Percentiles rank a stretch among this genome's conserved stretches.
These are phyloP conservation scores for Parascedosporium putredinis DNA, from an alignment of 2,329 filamentous ascomycete species.

Conservation along the genomic window DNA sequence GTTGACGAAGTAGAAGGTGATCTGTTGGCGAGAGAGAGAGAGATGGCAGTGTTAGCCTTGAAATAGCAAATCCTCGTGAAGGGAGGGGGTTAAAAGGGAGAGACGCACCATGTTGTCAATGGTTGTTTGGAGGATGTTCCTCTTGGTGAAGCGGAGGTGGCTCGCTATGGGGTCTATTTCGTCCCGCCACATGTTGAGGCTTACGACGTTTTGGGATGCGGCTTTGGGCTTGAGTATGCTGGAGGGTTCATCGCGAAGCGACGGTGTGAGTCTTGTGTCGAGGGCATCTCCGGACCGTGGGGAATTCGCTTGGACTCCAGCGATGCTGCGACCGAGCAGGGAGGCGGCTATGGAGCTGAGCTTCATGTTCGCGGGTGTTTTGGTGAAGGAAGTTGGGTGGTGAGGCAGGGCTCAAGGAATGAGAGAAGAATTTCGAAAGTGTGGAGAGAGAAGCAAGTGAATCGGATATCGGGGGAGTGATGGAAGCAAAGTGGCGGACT, in stretches of 20 bases:
- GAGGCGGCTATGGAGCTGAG: constrained; percentile 17
- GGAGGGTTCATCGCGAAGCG: background rate
- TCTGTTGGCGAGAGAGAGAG: constrained; percentile 25
- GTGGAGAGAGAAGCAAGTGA: background rate
- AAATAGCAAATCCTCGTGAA: constrained; percentile 1
- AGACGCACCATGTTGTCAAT: constrained; percentile 46
- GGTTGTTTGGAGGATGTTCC: constrained; percentile 26
- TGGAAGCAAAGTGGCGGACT: no score
- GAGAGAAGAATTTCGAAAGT: no score
- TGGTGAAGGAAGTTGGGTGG: background rate
- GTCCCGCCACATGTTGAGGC: constrained; percentile 29
- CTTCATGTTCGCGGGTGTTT: constrained; percentile 25
- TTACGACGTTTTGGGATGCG: constrained; percentile 32
- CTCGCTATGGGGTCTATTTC: constrained; percentile 25
- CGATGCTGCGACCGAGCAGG: constrained; percentile 5
- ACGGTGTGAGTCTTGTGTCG: no score
- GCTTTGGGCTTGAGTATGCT: constrained; percentile 12
- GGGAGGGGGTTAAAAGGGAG: constrained; percentile 1
- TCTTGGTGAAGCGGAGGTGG: background rate
- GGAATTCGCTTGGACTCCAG: no score
- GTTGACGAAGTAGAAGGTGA: constrained; percentile 55
- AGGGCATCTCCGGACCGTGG: no score
- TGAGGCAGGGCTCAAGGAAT: background rate
- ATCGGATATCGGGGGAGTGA: background rate
- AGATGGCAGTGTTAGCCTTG: constrained; percentile 13